These are phyloP conservation scores for Elsinoe fawcettii DNA, from an alignment of 2,329 filamentous ascomycete genomes.

Conservation along the genomic window DNA sequence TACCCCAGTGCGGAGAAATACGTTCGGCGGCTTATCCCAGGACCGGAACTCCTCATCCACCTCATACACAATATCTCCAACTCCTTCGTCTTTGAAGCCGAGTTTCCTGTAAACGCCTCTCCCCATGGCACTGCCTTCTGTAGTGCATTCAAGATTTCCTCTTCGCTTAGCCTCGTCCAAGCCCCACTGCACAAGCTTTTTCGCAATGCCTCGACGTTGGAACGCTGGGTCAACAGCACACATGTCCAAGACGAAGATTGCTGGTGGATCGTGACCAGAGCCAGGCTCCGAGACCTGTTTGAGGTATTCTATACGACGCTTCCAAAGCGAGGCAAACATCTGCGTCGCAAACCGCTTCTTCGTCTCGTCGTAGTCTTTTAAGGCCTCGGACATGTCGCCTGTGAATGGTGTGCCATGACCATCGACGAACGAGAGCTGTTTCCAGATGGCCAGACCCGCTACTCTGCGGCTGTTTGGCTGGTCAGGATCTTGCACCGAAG, in stretches of 20 bases:
- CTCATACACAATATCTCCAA: constrained; percentile 26
- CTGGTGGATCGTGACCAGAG: constrained; percentile 29
- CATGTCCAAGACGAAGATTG: constrained; percentile 44
- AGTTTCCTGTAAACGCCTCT: constrained; percentile 28
- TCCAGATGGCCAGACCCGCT: constrained; percentile 51
- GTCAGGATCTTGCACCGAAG: constrained; percentile 37
- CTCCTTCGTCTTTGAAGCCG: constrained; percentile 27
- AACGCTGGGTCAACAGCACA: constrained; percentile 48
- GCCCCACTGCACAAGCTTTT: constrained; percentile 29
- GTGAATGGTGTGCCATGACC: constrained; percentile 20
- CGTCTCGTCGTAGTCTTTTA: constrained; percentile 34
- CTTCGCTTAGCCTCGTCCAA: constrained; percentile 30
- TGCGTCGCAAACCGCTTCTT: constrained; percentile 44
- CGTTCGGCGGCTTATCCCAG: constrained; percentile 28
- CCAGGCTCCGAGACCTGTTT: constrained; percentile 33
- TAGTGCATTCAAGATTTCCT: constrained; percentile 31
- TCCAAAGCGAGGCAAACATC: constrained; percentile 38
- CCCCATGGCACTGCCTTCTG: constrained; percentile 32
- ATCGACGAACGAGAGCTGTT: constrained; percentile 42
- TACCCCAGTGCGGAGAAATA: constrained; percentile 30
- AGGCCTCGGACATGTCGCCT: constrained; percentile 40
- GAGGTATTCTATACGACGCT: constrained; percentile 37
- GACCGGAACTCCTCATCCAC: constrained; percentile 30
- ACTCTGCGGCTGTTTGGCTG: constrained; percentile 28
- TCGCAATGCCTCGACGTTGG: constrained; percentile 39